A percentile compares a stretch with the other conserved stretches of the same genome.
These are phyloP conservation scores for Angomonas ambiguus DNA, from an alignment of 208 protist genomes.

Conservation along the genomic window DNA sequence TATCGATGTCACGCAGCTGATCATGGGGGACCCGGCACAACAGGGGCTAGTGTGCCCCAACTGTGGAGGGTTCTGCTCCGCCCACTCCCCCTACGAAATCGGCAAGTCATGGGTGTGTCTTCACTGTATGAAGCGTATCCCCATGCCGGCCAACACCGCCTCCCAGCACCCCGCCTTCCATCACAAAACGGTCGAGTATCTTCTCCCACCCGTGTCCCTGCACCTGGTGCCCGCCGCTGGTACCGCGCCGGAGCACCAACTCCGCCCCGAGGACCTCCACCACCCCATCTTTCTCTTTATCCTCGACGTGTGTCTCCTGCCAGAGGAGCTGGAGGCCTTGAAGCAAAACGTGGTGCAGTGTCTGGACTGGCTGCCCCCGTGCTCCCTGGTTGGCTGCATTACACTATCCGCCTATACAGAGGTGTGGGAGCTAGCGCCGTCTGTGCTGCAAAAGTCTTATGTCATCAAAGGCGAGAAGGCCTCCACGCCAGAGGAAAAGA, in stretches of 20 bases:
- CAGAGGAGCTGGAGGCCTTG: conserved; percentile 90
- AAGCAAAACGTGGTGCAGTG: conserved; percentile 89
- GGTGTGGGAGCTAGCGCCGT: conserved; percentile 69
- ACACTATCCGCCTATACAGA: conserved; percentile 94
- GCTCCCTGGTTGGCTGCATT: conserved; percentile 95
- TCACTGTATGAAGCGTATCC: conserved; percentile 65
- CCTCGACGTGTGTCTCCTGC: conserved; percentile 93
- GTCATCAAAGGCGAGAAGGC: conserved; percentile 50
- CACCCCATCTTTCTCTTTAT: conserved; percentile 90
- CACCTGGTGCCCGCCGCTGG: background rate
- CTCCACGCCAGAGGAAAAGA: conserved; percentile 37
- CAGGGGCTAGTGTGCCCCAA: conserved; percentile 45
- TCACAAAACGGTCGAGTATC: conserved; percentile 85
- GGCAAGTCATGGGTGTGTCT: conserved; percentile 76
- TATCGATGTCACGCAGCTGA: conserved; percentile 37
- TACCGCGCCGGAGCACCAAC: background rate
- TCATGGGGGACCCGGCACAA: conserved; percentile 31
- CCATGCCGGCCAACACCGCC: conserved; percentile 35
- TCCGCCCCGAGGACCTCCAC: background rate
- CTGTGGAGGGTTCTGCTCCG: conserved; percentile 65
- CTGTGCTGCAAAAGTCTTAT: conserved; percentile 59
- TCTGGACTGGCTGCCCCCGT: conserved; percentile 92
- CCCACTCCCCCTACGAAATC: conserved; percentile 58
- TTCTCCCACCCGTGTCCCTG: conserved; percentile 23
- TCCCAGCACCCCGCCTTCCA: conserved; percentile 56